phyloP scores from a whole-genome alignment of 108 stramenopile genomes.

The Nitzschia sp. region DNA sequence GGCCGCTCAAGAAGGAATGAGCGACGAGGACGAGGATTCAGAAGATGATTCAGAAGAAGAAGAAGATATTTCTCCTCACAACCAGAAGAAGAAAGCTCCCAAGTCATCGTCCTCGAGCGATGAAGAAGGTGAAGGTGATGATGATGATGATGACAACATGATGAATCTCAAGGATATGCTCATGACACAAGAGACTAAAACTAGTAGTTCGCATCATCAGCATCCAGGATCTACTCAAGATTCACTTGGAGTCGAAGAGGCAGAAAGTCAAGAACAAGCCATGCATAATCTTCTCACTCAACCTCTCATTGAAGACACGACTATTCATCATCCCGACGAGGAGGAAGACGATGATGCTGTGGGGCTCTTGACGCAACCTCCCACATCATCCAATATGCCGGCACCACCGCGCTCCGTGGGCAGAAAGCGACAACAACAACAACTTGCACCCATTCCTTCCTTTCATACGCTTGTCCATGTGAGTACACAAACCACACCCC shows the following conservation, averaged over 20 bases:
- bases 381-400: too few species aligned
- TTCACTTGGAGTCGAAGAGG: background rate
- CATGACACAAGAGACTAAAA: slow-evolving; percentile 3
- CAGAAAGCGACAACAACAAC: background rate
- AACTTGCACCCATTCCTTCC: background rate
- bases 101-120: background rate
- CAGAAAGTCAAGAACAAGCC: background rate
- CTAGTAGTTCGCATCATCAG: background rate
- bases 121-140: background rate
- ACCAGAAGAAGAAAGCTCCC: background rate
- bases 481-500: background rate
- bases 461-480: background rate
- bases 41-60: background rate
- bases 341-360: background rate
- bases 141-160: background rate
- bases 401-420: too few species aligned
- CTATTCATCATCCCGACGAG: background rate
- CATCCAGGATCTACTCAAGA: too few species aligned
- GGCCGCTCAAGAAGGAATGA: too few species aligned
- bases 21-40: background rate
- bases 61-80: background rate
- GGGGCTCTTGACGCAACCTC: too few species aligned
- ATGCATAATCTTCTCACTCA: background rate
- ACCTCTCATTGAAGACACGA: background rate
- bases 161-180: slow-evolving; percentile 16